Base-by-base conservation (phyloP, 169 alveolate genomes). In the Cyclospora cayetanensis region DNA sequence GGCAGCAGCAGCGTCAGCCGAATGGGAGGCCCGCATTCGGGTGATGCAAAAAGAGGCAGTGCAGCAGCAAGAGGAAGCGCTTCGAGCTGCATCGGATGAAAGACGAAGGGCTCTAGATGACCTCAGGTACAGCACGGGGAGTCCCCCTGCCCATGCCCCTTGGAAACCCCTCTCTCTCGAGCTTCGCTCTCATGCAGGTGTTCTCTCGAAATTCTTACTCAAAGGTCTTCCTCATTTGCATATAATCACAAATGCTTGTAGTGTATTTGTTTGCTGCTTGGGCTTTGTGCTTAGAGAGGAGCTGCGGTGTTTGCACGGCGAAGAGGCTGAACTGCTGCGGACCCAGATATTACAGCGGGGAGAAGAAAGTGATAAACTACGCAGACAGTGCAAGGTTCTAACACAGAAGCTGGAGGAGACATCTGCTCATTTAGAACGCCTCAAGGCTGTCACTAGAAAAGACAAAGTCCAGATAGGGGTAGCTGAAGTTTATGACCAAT, bases 1-100 rank as follows among this genome's bases (percentile, higher is more conserved):
- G n/a, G 72, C 72, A 60, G 72, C 72, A 60, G 31, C n/a, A 60
- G 72, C 72, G n/a, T n/a, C 72, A 60, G 72, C 72, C 15, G 72
- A 60, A 5, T 60, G 72, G 72, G 72, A 66, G 34, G 39, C 80
- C 4, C 11, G 80, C 25, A 18, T 66, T 18, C 41, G 50, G 22
- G 9, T 43, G 25, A 9, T 66, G 15, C 80, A 66, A n/a, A 39
- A 66, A 27, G n/a, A 27, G 34, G 80, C 80, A 66, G 46, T 25
- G n/a, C 39, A 66, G 43, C 80, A 66, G 43, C 80, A 66, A 31
- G 80, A 66, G 27, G 80, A 66, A 9, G 34, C 46, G 9, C 80
- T 29, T 5, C 5, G 46, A 66, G 34, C 11, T 11, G 80, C 80
- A 31, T 39, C 80, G 34, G 80, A 66, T 11, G 80, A 66, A 29